Percentiles rank a stretch among this genome's conserved stretches.
These are phyloP conservation scores for Penstemon barbatus DNA, from an alignment of 257 asterid species.

Conservation along the genomic window DNA sequence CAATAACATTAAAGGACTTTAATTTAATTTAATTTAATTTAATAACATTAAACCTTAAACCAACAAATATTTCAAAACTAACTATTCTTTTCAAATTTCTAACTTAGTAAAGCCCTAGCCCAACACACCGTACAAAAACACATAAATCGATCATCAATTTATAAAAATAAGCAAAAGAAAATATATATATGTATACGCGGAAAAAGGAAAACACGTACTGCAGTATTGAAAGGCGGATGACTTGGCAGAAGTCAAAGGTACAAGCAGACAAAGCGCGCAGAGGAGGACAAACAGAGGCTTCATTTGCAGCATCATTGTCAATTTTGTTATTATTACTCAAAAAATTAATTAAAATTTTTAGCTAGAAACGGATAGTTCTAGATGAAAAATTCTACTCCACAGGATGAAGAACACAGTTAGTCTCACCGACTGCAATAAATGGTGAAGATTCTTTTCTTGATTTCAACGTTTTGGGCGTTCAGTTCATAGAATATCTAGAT, in stretches of 20 bases:
- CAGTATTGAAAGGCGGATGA: conserved; percentile 38
- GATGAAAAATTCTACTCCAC: conserved; percentile 2
- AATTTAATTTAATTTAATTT: background rate
- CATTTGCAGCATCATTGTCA: conserved; percentile 36
- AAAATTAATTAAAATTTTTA: background rate
- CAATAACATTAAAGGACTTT: background rate
- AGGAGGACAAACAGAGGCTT: conserved; percentile 35
- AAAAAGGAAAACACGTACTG: conserved; percentile 36
- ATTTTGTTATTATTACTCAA: too few relatives aligned
- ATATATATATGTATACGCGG: background rate
- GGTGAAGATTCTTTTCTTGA: conserved; percentile 33
- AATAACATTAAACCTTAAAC: background rate
- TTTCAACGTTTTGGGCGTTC: conserved; percentile 15
- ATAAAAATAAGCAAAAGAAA: background rate
- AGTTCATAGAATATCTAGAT: too few relatives aligned
- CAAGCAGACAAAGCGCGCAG: conserved; percentile 34
- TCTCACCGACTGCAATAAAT: conserved; percentile 9
- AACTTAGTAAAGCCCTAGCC: too few relatives aligned
- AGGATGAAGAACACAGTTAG: background rate
- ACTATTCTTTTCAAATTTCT: background rate
- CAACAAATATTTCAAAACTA: background rate
- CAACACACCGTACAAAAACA: background rate
- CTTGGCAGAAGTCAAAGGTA: conserved; percentile 40
- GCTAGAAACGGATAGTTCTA: conserved; percentile 11
- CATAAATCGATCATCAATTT: background rate